A percentile compares a stretch with the other conserved stretches of the same genome.
phyloP scores from a whole-genome alignment of 2,329 filamentous ascomycete species.

The Colletotrichum tabaci region DNA sequence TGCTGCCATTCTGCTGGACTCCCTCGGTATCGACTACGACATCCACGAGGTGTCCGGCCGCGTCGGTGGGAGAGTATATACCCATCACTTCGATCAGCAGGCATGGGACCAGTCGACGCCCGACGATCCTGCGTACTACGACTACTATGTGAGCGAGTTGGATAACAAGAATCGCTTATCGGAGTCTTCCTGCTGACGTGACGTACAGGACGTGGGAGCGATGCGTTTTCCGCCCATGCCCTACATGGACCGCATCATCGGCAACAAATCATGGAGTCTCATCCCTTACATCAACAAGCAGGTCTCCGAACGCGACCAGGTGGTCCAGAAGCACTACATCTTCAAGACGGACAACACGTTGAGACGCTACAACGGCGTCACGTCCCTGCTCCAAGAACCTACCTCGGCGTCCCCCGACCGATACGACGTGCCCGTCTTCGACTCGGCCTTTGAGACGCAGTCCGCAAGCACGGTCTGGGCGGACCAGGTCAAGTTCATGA shows the following conservation, averaged over 20 bases:
- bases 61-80: constrained; percentile 55
- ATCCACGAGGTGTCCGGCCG: constrained; percentile 54
- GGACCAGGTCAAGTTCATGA: constrained; percentile 32
- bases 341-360: constrained; percentile 45
- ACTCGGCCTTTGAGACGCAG: constrained; percentile 36
- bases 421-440: constrained; percentile 41
- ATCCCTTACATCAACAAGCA: constrained; percentile 45
- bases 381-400: constrained; percentile 29
- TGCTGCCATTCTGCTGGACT: constrained; percentile 53
- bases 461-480: constrained; percentile 38
- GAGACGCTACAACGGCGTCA: constrained; percentile 42
- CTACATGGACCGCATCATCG: constrained; percentile 48
- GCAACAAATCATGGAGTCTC: constrained; percentile 43
- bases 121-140: constrained; percentile 45
- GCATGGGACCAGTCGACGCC: constrained; percentile 44
- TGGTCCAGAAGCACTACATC: constrained; percentile 43
- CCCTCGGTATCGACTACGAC: constrained; percentile 53
- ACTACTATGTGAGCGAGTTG: constrained; percentile 49
- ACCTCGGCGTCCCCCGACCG: constrained; percentile 28
- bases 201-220: constrained; percentile 54
- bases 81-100: constrained; percentile 50
- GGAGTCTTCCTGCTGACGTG: constrained; percentile 3
- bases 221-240: constrained; percentile 57
- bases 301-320: constrained; percentile 36
- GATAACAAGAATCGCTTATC: background rate